Percentiles rank a stretch among this genome's conserved stretches.
Conservation (phyloP, 148 eudicot genomes). For the Chenopodium album region DNA sequence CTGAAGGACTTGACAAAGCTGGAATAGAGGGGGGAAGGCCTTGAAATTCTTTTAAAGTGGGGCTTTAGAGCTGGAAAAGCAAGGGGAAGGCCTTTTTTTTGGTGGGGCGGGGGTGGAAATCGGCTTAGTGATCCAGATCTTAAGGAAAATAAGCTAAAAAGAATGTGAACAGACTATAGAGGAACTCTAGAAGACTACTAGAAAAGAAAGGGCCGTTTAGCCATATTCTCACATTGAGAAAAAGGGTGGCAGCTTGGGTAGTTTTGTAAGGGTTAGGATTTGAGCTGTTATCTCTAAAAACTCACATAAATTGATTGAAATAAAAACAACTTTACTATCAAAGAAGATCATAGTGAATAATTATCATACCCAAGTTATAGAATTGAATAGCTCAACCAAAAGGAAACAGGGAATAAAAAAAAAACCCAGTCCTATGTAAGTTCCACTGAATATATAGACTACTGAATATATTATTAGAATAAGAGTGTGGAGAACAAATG, state of each 20-base stretch:
- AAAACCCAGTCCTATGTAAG: neutral
- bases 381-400: neutral
- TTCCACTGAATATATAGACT: neutral
- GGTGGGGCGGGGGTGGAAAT: too few relatives aligned
- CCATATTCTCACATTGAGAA: neutral
- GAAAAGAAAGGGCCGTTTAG: too few relatives aligned
- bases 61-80: too few relatives aligned
- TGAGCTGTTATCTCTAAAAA: neutral
- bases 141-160: too few relatives aligned
- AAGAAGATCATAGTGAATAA: neutral
- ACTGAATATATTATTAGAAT: neutral
- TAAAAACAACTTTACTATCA: neutral
- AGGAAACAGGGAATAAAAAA: neutral
- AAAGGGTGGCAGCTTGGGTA: neutral
- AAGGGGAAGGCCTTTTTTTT: too few relatives aligned
- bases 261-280: neutral
- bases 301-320: neutral
- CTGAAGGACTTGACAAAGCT: too few relatives aligned
- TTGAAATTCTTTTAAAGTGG: too few relatives aligned
- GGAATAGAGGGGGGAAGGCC: too few relatives aligned
- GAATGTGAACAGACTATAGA: too few relatives aligned
- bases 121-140: too few relatives aligned
- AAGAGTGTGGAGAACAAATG: slow-evolving; percentile 2
- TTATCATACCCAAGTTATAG: neutral
- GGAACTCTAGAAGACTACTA: too few relatives aligned